Conservation (phyloP, 2,329 filamentous ascomycete species). For the Helotiales sp. region DNA sequence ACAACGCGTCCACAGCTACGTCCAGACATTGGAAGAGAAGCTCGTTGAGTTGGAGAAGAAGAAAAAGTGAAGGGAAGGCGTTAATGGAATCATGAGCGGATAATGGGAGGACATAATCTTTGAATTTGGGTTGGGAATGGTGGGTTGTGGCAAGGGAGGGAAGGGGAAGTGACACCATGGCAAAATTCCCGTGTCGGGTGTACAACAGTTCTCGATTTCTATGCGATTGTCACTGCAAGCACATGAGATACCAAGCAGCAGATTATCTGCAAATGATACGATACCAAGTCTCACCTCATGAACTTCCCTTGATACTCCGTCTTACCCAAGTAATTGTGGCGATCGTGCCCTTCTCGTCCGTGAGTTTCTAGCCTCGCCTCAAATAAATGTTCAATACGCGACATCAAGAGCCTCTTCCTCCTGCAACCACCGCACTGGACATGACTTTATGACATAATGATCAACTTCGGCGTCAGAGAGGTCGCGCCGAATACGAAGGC, state of each 20-base stretch:
- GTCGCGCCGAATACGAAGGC: slow-evolving; percentile 74
- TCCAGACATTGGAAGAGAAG: slow-evolving; percentile 81
- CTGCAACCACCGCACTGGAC: slow-evolving; percentile 11
- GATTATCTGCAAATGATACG: slow-evolving; percentile 18
- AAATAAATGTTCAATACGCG: slow-evolving; percentile 11
- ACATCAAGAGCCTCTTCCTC: background rate
- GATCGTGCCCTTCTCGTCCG: background rate
- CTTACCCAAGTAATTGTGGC: background rate
- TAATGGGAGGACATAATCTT: slow-evolving; percentile 11
- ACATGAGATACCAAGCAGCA: slow-evolving; percentile 29
- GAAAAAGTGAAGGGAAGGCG: slow-evolving; percentile 53
- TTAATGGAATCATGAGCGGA: slow-evolving; percentile 3
- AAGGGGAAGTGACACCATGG: slow-evolving; percentile 9
- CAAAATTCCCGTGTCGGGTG: slow-evolving; percentile 20
- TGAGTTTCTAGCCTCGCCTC: slow-evolving; percentile 29
- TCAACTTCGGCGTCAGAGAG: slow-evolving; percentile 81
- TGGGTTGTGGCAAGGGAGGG: background rate
- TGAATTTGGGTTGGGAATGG: slow-evolving; percentile 4
- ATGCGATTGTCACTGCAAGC: slow-evolving; percentile 28
- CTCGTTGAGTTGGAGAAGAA: slow-evolving; percentile 71
- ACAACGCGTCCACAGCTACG: slow-evolving; percentile 82
- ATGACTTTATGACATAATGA: slow-evolving; percentile 49
- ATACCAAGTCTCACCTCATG: slow-evolving; percentile 17
- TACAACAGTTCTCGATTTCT: slow-evolving; percentile 32
- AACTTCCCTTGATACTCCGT: background rate